Evolutionary conservation across 306 rosid species (phyloP).

Genomic region (Vachellia collinsii): DNA sequence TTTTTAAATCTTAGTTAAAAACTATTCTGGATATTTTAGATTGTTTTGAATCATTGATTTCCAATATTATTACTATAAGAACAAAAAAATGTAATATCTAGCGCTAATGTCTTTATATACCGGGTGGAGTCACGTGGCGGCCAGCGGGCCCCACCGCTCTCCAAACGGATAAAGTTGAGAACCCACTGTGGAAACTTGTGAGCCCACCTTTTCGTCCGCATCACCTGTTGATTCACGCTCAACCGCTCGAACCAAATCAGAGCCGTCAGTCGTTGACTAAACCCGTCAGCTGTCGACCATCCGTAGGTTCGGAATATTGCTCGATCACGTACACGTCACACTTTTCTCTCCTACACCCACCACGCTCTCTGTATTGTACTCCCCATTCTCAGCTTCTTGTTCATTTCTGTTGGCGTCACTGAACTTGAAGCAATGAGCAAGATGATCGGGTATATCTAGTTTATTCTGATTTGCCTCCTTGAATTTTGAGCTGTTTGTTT

Average conservation of each 20-base stretch:
- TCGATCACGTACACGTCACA: slow-evolving; percentile 45
- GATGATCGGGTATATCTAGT: not conserved
- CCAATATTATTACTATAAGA: too few species aligned
- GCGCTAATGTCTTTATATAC: too few species aligned
- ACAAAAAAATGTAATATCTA: too few species aligned
- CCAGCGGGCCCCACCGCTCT: slow-evolving; percentile 30
- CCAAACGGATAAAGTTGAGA: slow-evolving; percentile 40
- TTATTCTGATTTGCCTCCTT: not conserved
- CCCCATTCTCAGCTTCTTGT: slow-evolving; percentile 8
- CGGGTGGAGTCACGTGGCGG: not conserved
- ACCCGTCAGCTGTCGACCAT: slow-evolving; percentile 50
- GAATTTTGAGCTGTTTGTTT: not conserved
- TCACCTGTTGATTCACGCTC: slow-evolving; percentile 32
- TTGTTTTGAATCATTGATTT: too few species aligned
- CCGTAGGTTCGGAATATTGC: slow-evolving; percentile 42
- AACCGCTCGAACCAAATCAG: slow-evolving; percentile 25
- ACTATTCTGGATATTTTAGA: too few species aligned
- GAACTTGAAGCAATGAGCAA: not conserved
- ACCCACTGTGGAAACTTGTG: not conserved
- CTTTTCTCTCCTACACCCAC: slow-evolving; percentile 32
- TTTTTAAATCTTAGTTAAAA: too few species aligned
- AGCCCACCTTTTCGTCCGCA: not conserved
- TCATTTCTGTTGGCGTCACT: not conserved
- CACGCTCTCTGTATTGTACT: slow-evolving; percentile 27
- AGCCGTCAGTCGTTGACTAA: not conserved